Conservation (phyloP, 768 basidiomycete genomes). For the Russula earlei region DNA sequence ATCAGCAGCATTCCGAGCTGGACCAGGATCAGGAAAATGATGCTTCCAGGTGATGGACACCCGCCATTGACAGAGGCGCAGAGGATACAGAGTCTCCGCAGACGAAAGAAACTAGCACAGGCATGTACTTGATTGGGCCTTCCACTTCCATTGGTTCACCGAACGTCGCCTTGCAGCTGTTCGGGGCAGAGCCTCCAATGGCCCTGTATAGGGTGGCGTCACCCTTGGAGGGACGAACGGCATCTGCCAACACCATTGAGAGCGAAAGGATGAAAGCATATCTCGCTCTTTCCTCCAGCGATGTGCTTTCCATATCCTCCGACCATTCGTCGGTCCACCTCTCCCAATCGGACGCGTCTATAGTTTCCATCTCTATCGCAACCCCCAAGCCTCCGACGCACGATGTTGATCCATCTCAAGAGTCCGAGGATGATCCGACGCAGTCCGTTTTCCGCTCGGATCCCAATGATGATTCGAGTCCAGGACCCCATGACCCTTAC, state of each 20-base stretch:
- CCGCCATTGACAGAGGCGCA: slow-evolving; percentile 27
- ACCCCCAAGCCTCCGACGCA: not conserved
- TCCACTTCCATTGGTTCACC: not conserved
- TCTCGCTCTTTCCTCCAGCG: slow-evolving; percentile 9
- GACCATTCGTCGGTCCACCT: no score
- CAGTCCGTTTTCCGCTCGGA: not conserved
- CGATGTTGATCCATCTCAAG: not conserved
- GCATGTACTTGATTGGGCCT: slow-evolving; percentile 24
- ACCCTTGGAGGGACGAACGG: slow-evolving; percentile 12
- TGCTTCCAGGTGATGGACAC: not conserved
- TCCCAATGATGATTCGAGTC: not conserved
- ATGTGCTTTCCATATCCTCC: not conserved
- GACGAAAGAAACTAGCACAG: slow-evolving; percentile 44
- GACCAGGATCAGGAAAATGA: slow-evolving; percentile 4
- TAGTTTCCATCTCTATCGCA: slow-evolving; percentile 2
- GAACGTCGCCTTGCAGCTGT: slow-evolving; percentile 29
- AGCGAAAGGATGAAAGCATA: slow-evolving; percentile 23
- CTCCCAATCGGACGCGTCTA: slow-evolving; percentile 9
- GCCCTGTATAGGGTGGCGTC: slow-evolving; percentile 33
- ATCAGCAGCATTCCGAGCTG: not conserved
- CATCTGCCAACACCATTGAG: slow-evolving; percentile 4
- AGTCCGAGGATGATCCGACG: not conserved
- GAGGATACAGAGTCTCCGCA: slow-evolving; percentile 33
- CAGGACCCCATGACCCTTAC: not conserved
- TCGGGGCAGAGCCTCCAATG: slow-evolving; percentile 40